Conservation (phyloP, 306 rosid species). For the Lablab purpureus region DNA sequence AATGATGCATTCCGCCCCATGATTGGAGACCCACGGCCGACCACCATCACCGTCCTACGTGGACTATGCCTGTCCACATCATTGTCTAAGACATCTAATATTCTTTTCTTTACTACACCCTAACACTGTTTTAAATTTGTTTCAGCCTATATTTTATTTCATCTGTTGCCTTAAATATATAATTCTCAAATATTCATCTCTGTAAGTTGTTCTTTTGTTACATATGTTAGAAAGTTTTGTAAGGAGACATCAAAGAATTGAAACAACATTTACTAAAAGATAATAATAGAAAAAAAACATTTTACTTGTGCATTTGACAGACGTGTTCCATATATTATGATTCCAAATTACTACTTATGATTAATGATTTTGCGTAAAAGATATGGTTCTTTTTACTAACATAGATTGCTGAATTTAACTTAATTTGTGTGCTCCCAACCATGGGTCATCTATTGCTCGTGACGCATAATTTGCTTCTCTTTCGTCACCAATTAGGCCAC, state of each 20-base stretch:
- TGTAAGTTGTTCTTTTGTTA: no score
- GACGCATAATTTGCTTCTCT: conserved; percentile 1
- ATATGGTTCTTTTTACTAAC: conserved; percentile 27
- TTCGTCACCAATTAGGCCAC: conserved; percentile 10
- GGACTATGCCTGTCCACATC: conserved; percentile 63
- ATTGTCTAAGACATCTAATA: conserved; percentile 3
- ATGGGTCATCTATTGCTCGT: background rate
- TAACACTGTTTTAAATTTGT: background rate
- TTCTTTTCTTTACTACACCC: background rate
- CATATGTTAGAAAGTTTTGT: no score
- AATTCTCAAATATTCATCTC: no score
- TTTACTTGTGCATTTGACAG: background rate
- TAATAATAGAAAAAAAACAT: no score
- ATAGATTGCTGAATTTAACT: conserved; percentile 8
- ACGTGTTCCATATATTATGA: conserved; percentile 46
- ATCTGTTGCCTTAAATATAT: background rate
- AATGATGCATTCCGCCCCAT: conserved; percentile 78
- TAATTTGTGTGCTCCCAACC: conserved; percentile 22
- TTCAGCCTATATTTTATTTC: background rate
- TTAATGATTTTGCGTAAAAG: conserved; percentile 46
- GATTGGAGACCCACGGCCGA: conserved; percentile 73
- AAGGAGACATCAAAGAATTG: no score
- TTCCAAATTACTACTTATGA: conserved; percentile 35
- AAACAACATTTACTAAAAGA: no score
- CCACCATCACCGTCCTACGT: conserved; percentile 78